Base-by-base conservation (phyloP, 352 stramenopile species). In the Pythium guiyangense region DNA sequence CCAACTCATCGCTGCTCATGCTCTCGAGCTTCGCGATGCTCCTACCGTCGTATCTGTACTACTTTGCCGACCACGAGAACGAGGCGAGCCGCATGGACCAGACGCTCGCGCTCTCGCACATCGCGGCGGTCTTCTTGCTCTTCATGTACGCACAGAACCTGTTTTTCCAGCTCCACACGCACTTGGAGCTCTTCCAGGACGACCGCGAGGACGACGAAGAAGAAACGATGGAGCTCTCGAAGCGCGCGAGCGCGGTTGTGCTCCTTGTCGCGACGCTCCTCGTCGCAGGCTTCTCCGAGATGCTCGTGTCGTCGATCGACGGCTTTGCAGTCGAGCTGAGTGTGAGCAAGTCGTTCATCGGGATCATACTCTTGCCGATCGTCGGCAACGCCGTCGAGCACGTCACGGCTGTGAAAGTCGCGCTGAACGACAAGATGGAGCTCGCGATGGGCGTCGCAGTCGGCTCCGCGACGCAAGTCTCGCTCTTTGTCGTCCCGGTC, bases 301-400 rank as follows among this genome's bases (percentile, higher is more conserved):
- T 91, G 55, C 73, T 99, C 34, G 94, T 92, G 15, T 51, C 50
- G 11, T 94, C 82, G 17, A 91, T 95, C 57, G 80, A 93, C 62
- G 82, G 82, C 29, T 94, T 92, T 50, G 79, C 81, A 9, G 56
- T 56, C 1, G 59, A 86, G 45, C 70, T 90, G 47, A 54, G 75
- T 39, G 60, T 94, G 53, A 92, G 79, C 73, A 92, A 92, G 67
- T 92, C 84, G 42, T 94, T 94, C 59, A 88, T 94, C 22, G 96
- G 96, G 51, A 86, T 99, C 29, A 98, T 99, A 60, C 70, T 99
- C 59, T 62, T 99, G 35, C 97, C 97, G 2, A 96, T 99, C 35
- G 96, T 99, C 12, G 96, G 97, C 48, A 99, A 99, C 74, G 96
- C 96, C n/a, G 96, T 98, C 2, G 97, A 99, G 71, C 97, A 99